Evolutionary conservation across 163 green algal genomes (phyloP), one percentile per base, ranked within the genome.

Genomic region (Chlamydomonas reinhardtii): DNA sequence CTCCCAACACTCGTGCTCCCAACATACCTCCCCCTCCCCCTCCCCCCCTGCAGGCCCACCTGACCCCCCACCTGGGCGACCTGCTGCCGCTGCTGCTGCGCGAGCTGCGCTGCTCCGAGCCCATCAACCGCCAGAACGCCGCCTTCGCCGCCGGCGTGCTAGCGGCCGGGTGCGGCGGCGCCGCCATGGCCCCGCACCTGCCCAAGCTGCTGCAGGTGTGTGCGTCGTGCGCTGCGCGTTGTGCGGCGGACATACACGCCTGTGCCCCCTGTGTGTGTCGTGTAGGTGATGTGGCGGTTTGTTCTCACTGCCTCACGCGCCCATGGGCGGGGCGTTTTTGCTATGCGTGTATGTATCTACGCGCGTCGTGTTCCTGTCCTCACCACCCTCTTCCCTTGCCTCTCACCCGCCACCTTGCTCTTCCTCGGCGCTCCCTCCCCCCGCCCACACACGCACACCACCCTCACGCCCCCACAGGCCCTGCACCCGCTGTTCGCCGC

Each of bases 71-170:
- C 54, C 82, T 93, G 14, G 56, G 72, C 29, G 56, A 61, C n/a
- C 11, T 95, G 65, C 12, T 96, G 73, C 91, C 94, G 6, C 34
- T 92, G 66, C 79, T 95, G 72, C 43, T 96, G 25, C 68, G 84
- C 39, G 94, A 97, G 92, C 83, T 96, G 85, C 85, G 91, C 15
- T 68, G 72, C 34, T 81, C 88, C 17, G 92, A 96, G 31, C 54
- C 83, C 32, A 85, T 91, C 68, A 96, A 96, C 88, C 90, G 94
- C 24, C 94, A 96, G 87, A 97, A 97, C 88, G 90, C 93, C 19
- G 93, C 95, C 15, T 97, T 94, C 71, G 89, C 73, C 32, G 56
- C 68, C 2, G 95, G 95, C 27, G 84, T 94, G 77, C 77, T 96
- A 22, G 91, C 90, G 34, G 86, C 92, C 71, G 86, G 90, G 0